These are phyloP conservation scores for Vicia sativa DNA, from an alignment of 306 rosid genomes.

Conservation along the genomic window DNA sequence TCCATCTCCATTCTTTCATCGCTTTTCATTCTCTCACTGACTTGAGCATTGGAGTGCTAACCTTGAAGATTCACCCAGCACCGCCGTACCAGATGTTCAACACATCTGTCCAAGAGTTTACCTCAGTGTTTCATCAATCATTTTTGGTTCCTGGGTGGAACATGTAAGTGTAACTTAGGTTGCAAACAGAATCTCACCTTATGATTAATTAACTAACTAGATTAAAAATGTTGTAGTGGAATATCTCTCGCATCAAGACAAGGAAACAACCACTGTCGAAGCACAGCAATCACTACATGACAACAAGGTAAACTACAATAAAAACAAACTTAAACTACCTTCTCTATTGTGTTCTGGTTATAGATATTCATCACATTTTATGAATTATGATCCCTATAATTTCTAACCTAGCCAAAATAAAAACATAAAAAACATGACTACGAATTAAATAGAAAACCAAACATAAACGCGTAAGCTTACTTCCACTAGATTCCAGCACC, in stretches of 20 bases:
- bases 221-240: neutral
- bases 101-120: no score
- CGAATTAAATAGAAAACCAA: constrained; percentile 28
- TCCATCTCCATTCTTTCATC: no score
- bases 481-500: constrained; percentile 96
- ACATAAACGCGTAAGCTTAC: constrained; percentile 56
- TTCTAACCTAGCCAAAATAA: constrained; percentile 9
- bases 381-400: constrained; percentile 1
- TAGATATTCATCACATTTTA: constrained; percentile 8
- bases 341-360: neutral
- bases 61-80: no score
- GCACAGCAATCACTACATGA: constrained; percentile 15
- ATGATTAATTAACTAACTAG: constrained; percentile 12
- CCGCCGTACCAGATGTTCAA: no score
- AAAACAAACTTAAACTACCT: neutral
- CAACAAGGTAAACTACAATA: constrained; percentile 15
- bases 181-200: constrained; percentile 6
- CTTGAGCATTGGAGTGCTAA: no score
- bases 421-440: constrained; percentile 26
- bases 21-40: no score
- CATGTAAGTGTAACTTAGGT: no score
- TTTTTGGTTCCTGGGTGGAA: no score
- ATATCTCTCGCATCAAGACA: constrained; percentile 7
- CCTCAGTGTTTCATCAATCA: no score
- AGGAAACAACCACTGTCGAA: constrained; percentile 24